A percentile compares a stretch with the other conserved stretches of the same genome.
phyloP scores from a whole-genome alignment of 805 yeast species.

The Starmerella scarabaei region DNA sequence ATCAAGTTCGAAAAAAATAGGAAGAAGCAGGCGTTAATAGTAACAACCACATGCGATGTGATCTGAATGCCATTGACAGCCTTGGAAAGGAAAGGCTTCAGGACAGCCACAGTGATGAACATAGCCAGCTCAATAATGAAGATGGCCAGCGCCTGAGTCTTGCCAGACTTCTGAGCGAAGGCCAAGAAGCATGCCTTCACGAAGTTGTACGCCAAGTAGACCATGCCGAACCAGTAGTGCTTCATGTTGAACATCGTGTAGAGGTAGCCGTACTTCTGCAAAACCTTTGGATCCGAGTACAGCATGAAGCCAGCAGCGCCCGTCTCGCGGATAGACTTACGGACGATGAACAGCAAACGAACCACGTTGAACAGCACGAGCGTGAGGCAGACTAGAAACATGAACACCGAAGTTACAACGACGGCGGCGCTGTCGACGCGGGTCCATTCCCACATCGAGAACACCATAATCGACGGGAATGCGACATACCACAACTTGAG shows the following conservation, averaged over 20 bases:
- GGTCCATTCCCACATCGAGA: constrained; percentile 81
- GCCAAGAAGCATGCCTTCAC: constrained; percentile 62
- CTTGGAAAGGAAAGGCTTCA: constrained; percentile 66
- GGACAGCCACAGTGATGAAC: constrained; percentile 48
- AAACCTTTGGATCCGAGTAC: constrained; percentile 60
- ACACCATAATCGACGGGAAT: constrained; percentile 63
- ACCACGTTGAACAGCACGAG: constrained; percentile 53
- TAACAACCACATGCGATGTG: constrained; percentile 54
- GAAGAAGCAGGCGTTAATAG: constrained; percentile 72
- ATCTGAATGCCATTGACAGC: constrained; percentile 70
- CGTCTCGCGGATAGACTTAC: constrained; percentile 41
- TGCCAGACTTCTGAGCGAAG: constrained; percentile 68
- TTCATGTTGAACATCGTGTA: constrained; percentile 79
- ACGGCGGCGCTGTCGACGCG: constrained; percentile 78
- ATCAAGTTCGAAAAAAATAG: constrained; percentile 74
- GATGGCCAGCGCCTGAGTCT: constrained; percentile 63
- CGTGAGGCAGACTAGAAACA: constrained; percentile 47
- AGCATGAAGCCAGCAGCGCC: constrained; percentile 79
- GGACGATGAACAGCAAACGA: constrained; percentile 53
- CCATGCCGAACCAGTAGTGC: constrained; percentile 71
- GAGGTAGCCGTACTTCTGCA: constrained; percentile 74
- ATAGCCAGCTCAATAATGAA: constrained; percentile 66
- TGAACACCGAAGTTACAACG: constrained; percentile 62
- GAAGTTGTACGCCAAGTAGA: constrained; percentile 46
- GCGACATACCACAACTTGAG: constrained; percentile 74